Evolutionary conservation across 495 filamentous ascomycete species (phyloP).

Genomic region (Neurospora tetraspora): DNA sequence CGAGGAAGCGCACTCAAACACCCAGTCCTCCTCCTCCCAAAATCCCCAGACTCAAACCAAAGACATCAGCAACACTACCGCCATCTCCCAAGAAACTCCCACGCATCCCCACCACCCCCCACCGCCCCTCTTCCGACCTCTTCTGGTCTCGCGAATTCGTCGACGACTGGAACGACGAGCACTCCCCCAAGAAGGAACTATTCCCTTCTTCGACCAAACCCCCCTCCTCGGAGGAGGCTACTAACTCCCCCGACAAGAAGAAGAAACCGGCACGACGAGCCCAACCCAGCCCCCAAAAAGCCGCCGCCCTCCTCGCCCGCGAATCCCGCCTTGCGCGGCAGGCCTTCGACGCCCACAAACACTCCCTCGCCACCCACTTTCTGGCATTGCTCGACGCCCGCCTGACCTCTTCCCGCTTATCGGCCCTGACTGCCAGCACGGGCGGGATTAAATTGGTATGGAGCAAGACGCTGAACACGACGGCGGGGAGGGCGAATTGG

Average conservation of each 20-base stretch:
- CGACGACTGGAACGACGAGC: slow-evolving; percentile 74
- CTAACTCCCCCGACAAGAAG: slow-evolving; percentile 41
- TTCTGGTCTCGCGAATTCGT: slow-evolving; percentile 73
- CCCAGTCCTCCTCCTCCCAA: slow-evolving; percentile 20
- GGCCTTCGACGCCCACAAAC: slow-evolving; percentile 58
- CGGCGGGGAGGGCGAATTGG: slow-evolving; percentile 83
- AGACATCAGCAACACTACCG: background rate
- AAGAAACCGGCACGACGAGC: slow-evolving; percentile 29
- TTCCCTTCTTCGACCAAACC: slow-evolving; percentile 17
- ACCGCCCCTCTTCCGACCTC: slow-evolving; percentile 59
- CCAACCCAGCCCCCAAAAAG: slow-evolving; percentile 6
- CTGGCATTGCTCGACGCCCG: slow-evolving; percentile 60
- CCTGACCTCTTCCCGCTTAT: slow-evolving; percentile 54
- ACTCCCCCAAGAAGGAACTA: slow-evolving; percentile 56
- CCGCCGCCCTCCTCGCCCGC: slow-evolving; percentile 5
- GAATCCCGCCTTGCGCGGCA: slow-evolving; percentile 36
- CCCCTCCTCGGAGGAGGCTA: slow-evolving; percentile 6
- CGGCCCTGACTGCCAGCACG: slow-evolving; percentile 46
- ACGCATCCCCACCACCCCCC: slow-evolving; percentile 29
- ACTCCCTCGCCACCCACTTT: slow-evolving; percentile 56
- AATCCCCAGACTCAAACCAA: slow-evolving; percentile 12
- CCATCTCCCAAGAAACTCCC: slow-evolving; percentile 28
- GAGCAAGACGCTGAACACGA: slow-evolving; percentile 77
- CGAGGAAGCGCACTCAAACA: slow-evolving; percentile 1
- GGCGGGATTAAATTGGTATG: slow-evolving; percentile 75